Evolutionary conservation across 371 early-diverging fungal genomes (phyloP), one percentile per base, ranked within the genome.

Genomic region (Mortierella sp.): DNA sequence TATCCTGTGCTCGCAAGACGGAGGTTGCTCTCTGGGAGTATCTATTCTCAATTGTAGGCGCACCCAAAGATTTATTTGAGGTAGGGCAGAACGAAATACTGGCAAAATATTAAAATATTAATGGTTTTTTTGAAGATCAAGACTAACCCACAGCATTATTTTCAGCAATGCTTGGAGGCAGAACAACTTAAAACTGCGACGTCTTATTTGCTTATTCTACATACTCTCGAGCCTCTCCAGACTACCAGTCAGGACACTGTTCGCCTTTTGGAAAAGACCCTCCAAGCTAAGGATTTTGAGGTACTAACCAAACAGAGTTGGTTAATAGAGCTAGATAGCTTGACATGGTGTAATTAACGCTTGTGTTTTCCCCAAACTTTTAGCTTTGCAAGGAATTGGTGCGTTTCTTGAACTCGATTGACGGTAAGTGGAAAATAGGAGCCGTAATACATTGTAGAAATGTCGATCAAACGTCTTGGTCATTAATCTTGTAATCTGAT

Each of bases 11-110:
- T 22, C 85, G 97, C 48, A 97, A 97, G 78, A 94, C 94, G 2
- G 97, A 97, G 82, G 92, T 95, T 3, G 90, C 96, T 4, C 83
- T 95, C n/a, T 97, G 97, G 97, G 89, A 88, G 41, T 92, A 94
- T 76, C 86, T 96, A 62, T 97, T 97, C 73, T 84, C 89, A 5
- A 89, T 91, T 32, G 94, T 93, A 0, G 96, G 96, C 0, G 89
- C 92, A 58, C 94, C 96, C 0, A 88, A 91, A 66, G 91, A 86
- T 55, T 78, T 96, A 50, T 97, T 96, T 83, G 87, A 93, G 86
- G 94, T 94, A 86, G 47, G 67, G 22, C 10, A 45, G 3, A 40
- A 61, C 11, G 15, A 38, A 24, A 38, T 38, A 21, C 40, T 38
- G 11, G 13, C 40, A 2, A 4, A 6, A 10, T 38, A 38, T 3